phyloP scores from a whole-genome alignment of 2,329 filamentous ascomycete species.

The Pestalotiopsis sp. region DNA sequence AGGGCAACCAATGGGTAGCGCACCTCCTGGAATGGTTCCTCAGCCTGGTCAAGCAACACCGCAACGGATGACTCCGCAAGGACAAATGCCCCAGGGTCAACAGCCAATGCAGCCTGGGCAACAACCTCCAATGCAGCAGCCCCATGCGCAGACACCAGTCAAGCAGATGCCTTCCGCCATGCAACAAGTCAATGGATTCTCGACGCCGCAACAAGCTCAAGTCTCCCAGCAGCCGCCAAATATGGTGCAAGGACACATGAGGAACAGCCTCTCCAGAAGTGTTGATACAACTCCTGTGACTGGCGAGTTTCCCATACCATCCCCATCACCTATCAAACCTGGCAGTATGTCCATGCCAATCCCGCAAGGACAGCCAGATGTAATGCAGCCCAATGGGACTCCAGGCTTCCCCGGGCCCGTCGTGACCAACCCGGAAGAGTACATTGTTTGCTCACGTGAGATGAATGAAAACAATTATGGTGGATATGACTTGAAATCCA shows the following conservation, averaged over 20 bases:
- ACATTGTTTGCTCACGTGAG: constrained; percentile 57
- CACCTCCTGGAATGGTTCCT: constrained; percentile 31
- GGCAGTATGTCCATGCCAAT: constrained; percentile 45
- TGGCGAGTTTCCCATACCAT: constrained; percentile 47
- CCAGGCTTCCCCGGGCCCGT: constrained; percentile 33
- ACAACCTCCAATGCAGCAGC: constrained; percentile 43
- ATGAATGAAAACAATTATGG: constrained; percentile 61
- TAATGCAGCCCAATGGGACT: constrained; percentile 25
- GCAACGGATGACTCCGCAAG: constrained; percentile 45
- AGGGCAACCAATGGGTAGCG: constrained; percentile 46
- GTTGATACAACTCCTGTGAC: constrained; percentile 46
- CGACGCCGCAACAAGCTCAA: constrained; percentile 43
- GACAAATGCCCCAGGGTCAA: constrained; percentile 41
- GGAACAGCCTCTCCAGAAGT: constrained; percentile 54
- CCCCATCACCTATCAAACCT: constrained; percentile 43
- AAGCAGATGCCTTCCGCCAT: constrained; percentile 50
- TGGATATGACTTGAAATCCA: constrained; percentile 69
- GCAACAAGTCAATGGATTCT: constrained; percentile 55
- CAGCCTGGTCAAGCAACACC: constrained; percentile 38
- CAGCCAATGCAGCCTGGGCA: constrained; percentile 34
- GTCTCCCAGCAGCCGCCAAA: constrained; percentile 47
- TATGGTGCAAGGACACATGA: constrained; percentile 45
- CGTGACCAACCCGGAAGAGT: constrained; percentile 52
- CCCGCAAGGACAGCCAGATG: constrained; percentile 33
- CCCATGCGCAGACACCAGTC: constrained; percentile 41